Conservation (phyloP, 345 rosid species). For the Microthlaspi erraticum region DNA sequence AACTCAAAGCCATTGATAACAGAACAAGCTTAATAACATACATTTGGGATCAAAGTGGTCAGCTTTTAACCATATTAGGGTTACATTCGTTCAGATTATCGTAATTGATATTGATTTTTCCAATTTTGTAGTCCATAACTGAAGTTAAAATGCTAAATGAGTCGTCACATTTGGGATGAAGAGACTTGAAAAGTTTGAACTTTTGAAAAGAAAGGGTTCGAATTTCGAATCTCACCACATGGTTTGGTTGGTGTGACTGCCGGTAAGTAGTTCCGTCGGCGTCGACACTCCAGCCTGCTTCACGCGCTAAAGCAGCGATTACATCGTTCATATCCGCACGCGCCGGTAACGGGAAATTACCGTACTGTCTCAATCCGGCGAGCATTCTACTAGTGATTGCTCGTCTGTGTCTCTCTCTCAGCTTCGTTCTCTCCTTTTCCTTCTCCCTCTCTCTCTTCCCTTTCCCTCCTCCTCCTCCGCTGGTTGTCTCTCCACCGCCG, state of each 20-base stretch:
- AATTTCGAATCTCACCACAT: conserved; percentile 58
- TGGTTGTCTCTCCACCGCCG: conserved; percentile 32
- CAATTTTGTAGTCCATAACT: too few relatives aligned
- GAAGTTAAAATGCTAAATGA: too few relatives aligned
- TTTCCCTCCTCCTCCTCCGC: conserved; percentile 39
- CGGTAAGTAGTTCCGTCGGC: conserved; percentile 87
- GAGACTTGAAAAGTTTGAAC: not conserved
- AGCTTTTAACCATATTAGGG: not conserved
- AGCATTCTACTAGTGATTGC: conserved; percentile 98
- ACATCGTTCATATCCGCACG: conserved; percentile 99
- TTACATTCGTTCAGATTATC: too few relatives aligned
- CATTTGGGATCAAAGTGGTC: not conserved
- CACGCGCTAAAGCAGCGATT: conserved; percentile 95
- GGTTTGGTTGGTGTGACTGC: conserved; percentile 67
- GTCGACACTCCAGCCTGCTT: conserved; percentile 98
- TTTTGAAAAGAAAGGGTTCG: conserved; percentile 11
- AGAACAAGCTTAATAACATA: conserved; percentile 15
- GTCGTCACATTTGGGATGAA: not conserved
- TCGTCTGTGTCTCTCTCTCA: conserved; percentile 93
- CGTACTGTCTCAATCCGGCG: conserved; percentile 89
- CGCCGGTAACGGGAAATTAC: conserved; percentile 93
- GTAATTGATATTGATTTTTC: too few relatives aligned
- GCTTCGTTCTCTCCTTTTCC: conserved; percentile 96
- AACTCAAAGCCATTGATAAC: conserved; percentile 4
- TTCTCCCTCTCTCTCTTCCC: conserved; percentile 92